A percentile compares a stretch with the other conserved stretches of the same genome.
Conservation (phyloP, 257 asterid genomes). For the Haberlea rhodopensis region DNA sequence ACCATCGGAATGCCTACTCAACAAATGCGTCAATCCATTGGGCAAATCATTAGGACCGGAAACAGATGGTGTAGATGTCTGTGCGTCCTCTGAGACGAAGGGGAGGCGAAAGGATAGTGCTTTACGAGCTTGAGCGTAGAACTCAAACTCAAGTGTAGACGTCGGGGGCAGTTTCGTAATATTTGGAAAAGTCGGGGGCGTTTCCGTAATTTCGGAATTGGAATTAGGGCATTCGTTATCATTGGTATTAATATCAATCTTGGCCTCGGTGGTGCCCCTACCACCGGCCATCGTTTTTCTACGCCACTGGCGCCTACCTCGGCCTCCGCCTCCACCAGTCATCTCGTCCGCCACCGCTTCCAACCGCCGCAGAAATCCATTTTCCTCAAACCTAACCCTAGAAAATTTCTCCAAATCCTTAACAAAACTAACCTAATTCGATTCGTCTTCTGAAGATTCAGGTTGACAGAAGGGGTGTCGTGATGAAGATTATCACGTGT, state of each 20-base stretch:
- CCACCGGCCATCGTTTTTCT: slow-evolving; percentile 61
- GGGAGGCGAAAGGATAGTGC: slow-evolving; percentile 71
- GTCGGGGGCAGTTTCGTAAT: slow-evolving; percentile 53
- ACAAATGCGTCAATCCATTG: slow-evolving; percentile 54
- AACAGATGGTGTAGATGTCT: slow-evolving; percentile 36
- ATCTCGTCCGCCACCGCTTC: slow-evolving; percentile 47
- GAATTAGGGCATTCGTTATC: slow-evolving; percentile 43
- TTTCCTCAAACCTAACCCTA: slow-evolving; percentile 34
- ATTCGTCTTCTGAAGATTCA: slow-evolving; percentile 24
- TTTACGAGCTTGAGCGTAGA: slow-evolving; percentile 72
- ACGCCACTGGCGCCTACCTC: slow-evolving; percentile 62
- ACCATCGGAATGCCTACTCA: slow-evolving; percentile 62
- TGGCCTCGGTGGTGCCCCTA: slow-evolving; percentile 46
- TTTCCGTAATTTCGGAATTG: slow-evolving; percentile 45
- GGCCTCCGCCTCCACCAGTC: slow-evolving; percentile 59
- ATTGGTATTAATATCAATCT: slow-evolving; percentile 34
- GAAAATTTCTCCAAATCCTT: slow-evolving; percentile 17
- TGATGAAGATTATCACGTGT: slow-evolving; percentile 23
- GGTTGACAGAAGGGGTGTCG: slow-evolving; percentile 21
- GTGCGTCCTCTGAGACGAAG: slow-evolving; percentile 59
- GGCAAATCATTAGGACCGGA: slow-evolving; percentile 52
- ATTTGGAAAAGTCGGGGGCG: slow-evolving; percentile 45
- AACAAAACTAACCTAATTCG: slow-evolving; percentile 27
- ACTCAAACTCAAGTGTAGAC: slow-evolving; percentile 42
- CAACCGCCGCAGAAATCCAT: slow-evolving; percentile 63